Base-by-base conservation (phyloP, 1,284 basidiomycete species). In the Anthracocystis walkeri region DNA sequence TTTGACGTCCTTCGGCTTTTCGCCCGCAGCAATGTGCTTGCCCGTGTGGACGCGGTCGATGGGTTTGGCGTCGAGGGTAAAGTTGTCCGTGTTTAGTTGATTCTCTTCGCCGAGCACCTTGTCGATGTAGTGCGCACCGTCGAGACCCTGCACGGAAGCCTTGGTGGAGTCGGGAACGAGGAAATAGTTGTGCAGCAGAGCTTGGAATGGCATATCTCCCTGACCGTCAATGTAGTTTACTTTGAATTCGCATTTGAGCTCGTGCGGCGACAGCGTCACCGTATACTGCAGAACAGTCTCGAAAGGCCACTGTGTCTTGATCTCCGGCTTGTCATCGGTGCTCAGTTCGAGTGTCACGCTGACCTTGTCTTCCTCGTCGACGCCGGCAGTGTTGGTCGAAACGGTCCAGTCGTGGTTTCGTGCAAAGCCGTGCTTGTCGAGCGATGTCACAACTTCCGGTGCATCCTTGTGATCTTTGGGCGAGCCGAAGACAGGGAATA, bases 141-240 rank as follows among this genome's bases (percentile, higher is more conserved):
- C 58, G 25, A 82, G 74, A 8, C 80, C 81, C 18, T 64, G 53
- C 1, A 80, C 54, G 10, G 61, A 55, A 0, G 78, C 65, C 42
- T 67, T 75, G 49, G 76, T 68, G n/a, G 75, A 58, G 41, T 78
- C 69, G 8, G 85, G 85, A 5, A 86, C 74, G 14, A 62, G 62
- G 14, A 81, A 50, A 61, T 81, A 82, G 48, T 85, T 83, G 80
- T 87, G 86, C 23, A 86, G 77, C 21, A 87, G 78, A 2, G 86
- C 83, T 54, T 87, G 86, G 83, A 87, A 86, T 11, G 79, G 75
- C 61, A 86, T 58, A 2, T 66, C 79, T 54, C 41, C 51, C 6
- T 65, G 74, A 51, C 41, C 67, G 20, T 65, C 33, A 6, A 63
- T 27, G 50, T 86, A 73, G 51, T 74, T 59, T 41, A 86, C 80